Conservation (phyloP, 2,329 filamentous ascomycete species). For the Fusarium albosuccineum region DNA sequence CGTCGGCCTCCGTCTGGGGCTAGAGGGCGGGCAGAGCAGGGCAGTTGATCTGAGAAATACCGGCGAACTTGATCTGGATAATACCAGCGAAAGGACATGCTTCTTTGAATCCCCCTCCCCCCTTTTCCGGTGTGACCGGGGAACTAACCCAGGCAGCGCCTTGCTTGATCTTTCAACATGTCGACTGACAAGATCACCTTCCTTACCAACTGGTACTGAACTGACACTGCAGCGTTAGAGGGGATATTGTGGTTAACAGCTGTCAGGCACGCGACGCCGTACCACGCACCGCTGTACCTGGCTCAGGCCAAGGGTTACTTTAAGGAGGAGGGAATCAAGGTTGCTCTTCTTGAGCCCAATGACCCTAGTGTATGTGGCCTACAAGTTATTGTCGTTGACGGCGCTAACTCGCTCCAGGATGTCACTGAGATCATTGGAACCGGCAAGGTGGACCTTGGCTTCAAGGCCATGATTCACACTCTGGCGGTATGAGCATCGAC, state of each 20-base stretch:
- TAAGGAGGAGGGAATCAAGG: conserved; percentile 80
- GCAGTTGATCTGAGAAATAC: conserved; percentile 77
- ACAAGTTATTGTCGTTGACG: fast-evolving
- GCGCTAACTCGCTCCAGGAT: conserved; percentile 61
- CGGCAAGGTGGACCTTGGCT: conserved; percentile 81
- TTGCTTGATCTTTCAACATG: conserved; percentile 68
- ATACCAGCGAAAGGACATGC: conserved; percentile 91
- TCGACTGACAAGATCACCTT: conserved; percentile 88
- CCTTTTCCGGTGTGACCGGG: conserved; percentile 46
- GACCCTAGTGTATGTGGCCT: conserved; percentile 73
- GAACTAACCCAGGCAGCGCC: conserved; percentile 64
- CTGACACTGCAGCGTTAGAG: conserved; percentile 4
- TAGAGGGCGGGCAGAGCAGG: conserved; percentile 42
- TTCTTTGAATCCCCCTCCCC: conserved; percentile 66
- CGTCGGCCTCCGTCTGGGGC: neutral
- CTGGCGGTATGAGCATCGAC: conserved; percentile 60
- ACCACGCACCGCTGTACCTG: conserved; percentile 83
- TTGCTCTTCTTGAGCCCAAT: conserved; percentile 82
- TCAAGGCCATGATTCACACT: conserved; percentile 89
- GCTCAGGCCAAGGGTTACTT: conserved; percentile 83
- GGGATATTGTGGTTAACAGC: conserved; percentile 45
- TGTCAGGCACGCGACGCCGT: conserved; percentile 81
- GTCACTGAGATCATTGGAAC: conserved; percentile 85
- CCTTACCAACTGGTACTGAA: conserved; percentile 80
- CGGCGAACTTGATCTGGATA: conserved; percentile 89